A percentile compares a stretch with the other conserved stretches of the same genome.
Evolutionary conservation across 202 grass and related monocot genomes (phyloP).

Genomic region (Digitaria exilis): DNA sequence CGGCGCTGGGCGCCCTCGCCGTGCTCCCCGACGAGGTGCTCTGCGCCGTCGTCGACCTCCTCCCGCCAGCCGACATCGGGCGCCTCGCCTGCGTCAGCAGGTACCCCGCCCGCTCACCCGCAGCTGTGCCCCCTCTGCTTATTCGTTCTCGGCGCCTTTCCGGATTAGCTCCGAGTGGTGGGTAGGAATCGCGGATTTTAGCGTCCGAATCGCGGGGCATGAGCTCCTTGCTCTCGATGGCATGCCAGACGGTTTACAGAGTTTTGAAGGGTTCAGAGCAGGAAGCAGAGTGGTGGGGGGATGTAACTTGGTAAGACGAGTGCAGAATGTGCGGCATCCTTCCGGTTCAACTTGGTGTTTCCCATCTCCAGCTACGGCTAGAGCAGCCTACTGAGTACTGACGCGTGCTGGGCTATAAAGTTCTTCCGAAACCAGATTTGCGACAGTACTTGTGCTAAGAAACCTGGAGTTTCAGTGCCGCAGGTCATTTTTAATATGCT

Average conservation of each 20-base stretch:
- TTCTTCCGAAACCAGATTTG: background rate
- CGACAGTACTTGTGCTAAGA: background rate
- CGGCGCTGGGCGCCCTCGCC: conserved; percentile 73
- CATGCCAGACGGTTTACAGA: background rate
- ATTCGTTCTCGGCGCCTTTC: background rate
- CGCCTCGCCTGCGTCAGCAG: conserved; percentile 93
- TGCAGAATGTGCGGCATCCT: background rate
- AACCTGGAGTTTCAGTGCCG: background rate
- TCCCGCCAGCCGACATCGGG: conserved; percentile 72
- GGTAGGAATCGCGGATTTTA: background rate
- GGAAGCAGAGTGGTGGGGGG: background rate
- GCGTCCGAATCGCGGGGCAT: background rate
- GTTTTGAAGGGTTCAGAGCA: background rate
- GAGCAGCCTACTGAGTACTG: background rate
- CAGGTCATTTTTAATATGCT: background rate
- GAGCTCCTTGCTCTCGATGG: background rate
- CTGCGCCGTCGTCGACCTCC: conserved; percentile 87
- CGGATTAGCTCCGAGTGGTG: background rate
- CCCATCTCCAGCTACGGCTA: background rate
- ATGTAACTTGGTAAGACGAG: background rate
- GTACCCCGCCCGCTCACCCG: conserved; percentile 37
- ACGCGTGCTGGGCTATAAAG: background rate
- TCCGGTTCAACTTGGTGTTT: background rate
- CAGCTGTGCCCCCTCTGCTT: background rate
- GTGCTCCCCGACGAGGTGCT: conserved; percentile 83